These are phyloP conservation scores for Vigna nakashimae DNA, from an alignment of 306 rosid genomes.

Conservation along the genomic window DNA sequence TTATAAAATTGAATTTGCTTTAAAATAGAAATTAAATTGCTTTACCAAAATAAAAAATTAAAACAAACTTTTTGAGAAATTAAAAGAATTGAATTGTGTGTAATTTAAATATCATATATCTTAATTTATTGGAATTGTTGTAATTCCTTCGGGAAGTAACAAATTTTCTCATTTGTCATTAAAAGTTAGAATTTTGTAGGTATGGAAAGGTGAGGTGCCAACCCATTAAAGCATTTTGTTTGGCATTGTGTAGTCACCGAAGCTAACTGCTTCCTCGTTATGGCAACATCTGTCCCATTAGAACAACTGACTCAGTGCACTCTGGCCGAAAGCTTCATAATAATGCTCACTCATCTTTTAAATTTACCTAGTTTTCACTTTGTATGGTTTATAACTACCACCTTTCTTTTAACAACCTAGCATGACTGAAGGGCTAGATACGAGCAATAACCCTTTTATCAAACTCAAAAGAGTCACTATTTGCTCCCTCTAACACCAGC, in stretches of 20 bases:
- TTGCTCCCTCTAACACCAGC: conserved; percentile 52
- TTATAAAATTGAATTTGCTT: too few relatives aligned
- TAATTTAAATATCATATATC: too few relatives aligned
- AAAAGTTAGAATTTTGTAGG: conserved; percentile 29
- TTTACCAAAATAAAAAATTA: too few relatives aligned
- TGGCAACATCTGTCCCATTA: conserved; percentile 27
- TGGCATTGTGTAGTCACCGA: conserved; percentile 35
- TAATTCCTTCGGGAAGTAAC: too few relatives aligned
- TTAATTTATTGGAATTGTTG: too few relatives aligned
- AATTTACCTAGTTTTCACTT: neutral
- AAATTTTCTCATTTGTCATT: neutral
- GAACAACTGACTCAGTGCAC: conserved; percentile 28
- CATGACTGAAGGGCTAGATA: conserved; percentile 40
- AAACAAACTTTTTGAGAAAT: too few relatives aligned
- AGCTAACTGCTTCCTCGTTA: conserved; percentile 9
- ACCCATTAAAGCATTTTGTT: conserved; percentile 35
- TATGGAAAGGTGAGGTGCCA: conserved; percentile 40
- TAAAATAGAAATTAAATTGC: too few relatives aligned
- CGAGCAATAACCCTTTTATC: conserved; percentile 38
- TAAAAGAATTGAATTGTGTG: too few relatives aligned
- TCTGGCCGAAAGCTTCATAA: conserved; percentile 37
- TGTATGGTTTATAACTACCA: neutral
- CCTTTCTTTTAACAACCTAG: conserved; percentile 16
- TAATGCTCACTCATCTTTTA: neutral
- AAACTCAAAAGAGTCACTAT: neutral